Percentiles rank a stretch among this genome's conserved stretches.
These are phyloP conservation scores for Wickerhamiella parazyma DNA, from an alignment of 805 yeast genomes.

Conservation along the genomic window DNA sequence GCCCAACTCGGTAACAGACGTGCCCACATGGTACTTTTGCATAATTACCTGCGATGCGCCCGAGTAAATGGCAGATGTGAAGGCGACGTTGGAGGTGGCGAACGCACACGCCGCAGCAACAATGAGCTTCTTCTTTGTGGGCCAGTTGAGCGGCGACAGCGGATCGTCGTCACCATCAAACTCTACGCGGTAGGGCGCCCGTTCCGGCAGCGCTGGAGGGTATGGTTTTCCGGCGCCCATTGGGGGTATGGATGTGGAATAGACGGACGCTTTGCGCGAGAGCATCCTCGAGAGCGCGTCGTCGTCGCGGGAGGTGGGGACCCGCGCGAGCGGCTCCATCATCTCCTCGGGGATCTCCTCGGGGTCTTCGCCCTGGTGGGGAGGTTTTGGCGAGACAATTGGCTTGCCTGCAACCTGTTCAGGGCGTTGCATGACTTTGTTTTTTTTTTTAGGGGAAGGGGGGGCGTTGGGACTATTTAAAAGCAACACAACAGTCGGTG, in stretches of 20 bases:
- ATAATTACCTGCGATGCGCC: conserved; percentile 20
- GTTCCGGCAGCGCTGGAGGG: conserved; percentile 6
- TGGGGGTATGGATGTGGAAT: neutral
- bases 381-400: neutral
- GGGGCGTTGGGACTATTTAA: too few relatives aligned
- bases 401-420: neutral
- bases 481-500: too few relatives aligned
- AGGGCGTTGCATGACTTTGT: too few relatives aligned
- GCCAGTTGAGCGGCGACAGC: conserved; percentile 68
- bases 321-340: neutral
- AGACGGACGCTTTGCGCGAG: neutral
- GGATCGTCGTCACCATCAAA: conserved; percentile 41
- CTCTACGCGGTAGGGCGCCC: conserved; percentile 9
- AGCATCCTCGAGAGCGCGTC: neutral
- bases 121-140: conserved; percentile 32
- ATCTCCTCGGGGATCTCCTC: neutral
- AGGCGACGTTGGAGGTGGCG: conserved; percentile 40
- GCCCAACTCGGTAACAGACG: conserved; percentile 59
- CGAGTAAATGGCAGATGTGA: conserved; percentile 78
- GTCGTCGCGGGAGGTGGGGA: conserved; percentile 1
- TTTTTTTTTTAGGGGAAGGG: neutral
- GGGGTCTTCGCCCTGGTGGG: neutral
- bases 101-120: conserved; percentile 36
- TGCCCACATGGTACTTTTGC: conserved; percentile 43
- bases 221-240: conserved; percentile 8